A percentile compares a stretch with the other conserved stretches of the same genome.
Evolutionary conservation across 805 yeast species (phyloP).

Genomic region (Nematodospora valgi): DNA sequence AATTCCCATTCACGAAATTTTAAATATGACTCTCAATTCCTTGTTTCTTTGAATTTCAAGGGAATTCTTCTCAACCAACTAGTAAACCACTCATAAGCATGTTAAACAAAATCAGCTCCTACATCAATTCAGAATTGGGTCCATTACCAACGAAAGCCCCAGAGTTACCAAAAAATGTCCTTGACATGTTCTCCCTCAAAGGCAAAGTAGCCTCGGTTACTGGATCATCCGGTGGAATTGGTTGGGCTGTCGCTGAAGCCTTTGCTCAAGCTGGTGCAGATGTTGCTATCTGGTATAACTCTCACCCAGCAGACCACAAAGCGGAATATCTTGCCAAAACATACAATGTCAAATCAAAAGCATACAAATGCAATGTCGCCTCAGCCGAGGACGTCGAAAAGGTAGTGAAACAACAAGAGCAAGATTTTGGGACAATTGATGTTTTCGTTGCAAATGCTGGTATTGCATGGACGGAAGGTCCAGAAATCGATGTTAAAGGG

Average conservation of each 20-base stretch:
- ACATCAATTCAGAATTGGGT: conserved; percentile 26
- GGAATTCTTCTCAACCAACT: too few relatives aligned
- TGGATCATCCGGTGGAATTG: conserved; percentile 86
- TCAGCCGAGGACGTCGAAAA: conserved; percentile 47
- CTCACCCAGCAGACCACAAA: conserved; percentile 55
- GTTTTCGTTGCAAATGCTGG: conserved; percentile 90
- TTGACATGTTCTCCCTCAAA: conserved; percentile 71
- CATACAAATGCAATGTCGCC: conserved; percentile 60
- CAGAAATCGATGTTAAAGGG: conserved; percentile 34
- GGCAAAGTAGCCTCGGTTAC: conserved; percentile 82
- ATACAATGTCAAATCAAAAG: conserved; percentile 60
- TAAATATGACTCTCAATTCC: too few relatives aligned
- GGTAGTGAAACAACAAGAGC: conserved; percentile 47
- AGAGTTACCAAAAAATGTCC: conserved; percentile 45
- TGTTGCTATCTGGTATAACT: conserved; percentile 50
- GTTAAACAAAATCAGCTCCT: conserved; percentile 10
- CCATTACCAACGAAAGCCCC: conserved; percentile 57
- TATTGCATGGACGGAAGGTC: conserved; percentile 73
- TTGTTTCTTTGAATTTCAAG: too few relatives aligned
- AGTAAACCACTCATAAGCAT: too few relatives aligned
- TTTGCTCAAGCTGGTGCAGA: conserved; percentile 87
- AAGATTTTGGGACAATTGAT: conserved; percentile 79
- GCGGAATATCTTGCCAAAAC: conserved; percentile 53
- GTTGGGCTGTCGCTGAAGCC: conserved; percentile 77
- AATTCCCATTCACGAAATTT: too few relatives aligned